Evolutionary conservation across 2,329 filamentous ascomycete species (phyloP).

Genomic region (Gremmenia infestans): DNA sequence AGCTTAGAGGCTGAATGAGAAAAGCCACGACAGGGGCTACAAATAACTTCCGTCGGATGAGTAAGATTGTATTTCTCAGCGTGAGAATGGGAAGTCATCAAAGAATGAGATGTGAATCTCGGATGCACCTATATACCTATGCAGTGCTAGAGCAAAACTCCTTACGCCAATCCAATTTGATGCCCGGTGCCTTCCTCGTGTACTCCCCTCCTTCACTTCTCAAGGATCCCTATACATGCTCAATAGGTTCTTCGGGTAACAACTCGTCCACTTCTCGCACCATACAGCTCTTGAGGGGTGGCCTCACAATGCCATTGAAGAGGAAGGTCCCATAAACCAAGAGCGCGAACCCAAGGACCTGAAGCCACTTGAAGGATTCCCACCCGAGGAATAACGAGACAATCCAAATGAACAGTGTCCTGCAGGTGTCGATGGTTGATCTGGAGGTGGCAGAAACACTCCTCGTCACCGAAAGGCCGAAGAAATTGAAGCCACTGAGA

Average conservation of each 20-base stretch:
- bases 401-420: constrained; percentile 97
- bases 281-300: constrained; percentile 67
- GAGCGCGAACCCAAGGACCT: constrained; percentile 81
- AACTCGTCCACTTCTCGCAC: constrained; percentile 56
- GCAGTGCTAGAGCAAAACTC: background rate
- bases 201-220: background rate
- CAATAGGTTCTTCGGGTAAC: constrained; percentile 78
- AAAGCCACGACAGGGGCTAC: background rate
- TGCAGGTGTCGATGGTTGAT: constrained; percentile 95
- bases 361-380: constrained; percentile 97
- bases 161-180: background rate
- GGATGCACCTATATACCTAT: background rate
- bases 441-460: constrained; percentile 86
- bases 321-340: constrained; percentile 95
- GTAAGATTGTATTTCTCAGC: background rate
- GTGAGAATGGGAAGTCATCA: background rate
- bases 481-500: constrained; percentile 91
- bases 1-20: background rate
- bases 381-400: constrained; percentile 88
- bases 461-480: constrained; percentile 88
- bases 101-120: background rate
- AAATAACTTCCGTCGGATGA: background rate
- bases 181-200: background rate
- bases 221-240: constrained; percentile 45
- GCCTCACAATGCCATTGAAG: constrained; percentile 89